These are phyloP conservation scores for Alternaria arbusti DNA, from an alignment of 2,329 filamentous ascomycete species.

Conservation along the genomic window DNA sequence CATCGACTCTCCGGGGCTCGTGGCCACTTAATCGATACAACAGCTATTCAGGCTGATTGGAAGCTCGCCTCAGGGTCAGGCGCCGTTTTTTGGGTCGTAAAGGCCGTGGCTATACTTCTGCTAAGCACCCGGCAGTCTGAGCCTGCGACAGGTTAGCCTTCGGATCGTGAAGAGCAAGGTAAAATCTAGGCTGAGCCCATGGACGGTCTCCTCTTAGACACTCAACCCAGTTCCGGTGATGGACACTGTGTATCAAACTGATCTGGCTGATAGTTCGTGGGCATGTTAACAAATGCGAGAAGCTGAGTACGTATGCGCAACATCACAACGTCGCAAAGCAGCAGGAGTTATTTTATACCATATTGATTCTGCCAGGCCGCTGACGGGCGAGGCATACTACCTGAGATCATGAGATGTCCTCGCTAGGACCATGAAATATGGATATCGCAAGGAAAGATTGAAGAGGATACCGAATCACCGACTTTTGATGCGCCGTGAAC, in stretches of 20 bases:
- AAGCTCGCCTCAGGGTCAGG: background rate
- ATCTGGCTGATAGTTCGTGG: background rate
- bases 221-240: background rate
- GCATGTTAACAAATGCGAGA: background rate
- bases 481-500: slow-evolving; percentile 7
- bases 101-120: background rate
- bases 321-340: background rate
- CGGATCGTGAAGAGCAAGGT: background rate
- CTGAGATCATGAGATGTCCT: background rate
- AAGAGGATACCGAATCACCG: background rate
- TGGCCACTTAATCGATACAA: background rate
- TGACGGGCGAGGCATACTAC: background rate
- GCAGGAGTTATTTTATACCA: background rate
- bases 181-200: background rate
- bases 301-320: background rate
- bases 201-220: background rate
- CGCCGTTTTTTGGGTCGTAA: background rate
- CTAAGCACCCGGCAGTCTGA: background rate
- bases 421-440: background rate
- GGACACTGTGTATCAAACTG: background rate
- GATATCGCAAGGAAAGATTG: background rate
- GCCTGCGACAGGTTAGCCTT: background rate
- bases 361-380: background rate
- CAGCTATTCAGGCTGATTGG: background rate
- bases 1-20: background rate